A percentile compares a stretch with the other conserved stretches of the same genome.
Evolutionary conservation across 805 yeast species (phyloP).

Genomic region (Novakomyces olei): DNA sequence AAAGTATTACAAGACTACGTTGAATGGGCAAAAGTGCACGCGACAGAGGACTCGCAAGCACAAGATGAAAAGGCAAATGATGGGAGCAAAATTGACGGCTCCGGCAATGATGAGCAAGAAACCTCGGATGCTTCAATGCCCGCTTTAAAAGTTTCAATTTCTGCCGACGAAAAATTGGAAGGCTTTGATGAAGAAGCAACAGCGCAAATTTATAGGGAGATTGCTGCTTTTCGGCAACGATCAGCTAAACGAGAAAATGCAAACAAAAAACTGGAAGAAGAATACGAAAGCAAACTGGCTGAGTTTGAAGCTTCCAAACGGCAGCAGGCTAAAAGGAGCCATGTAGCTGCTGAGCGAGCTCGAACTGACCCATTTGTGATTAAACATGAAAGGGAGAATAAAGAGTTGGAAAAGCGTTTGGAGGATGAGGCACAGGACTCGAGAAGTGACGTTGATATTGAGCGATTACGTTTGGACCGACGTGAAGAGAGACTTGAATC

Average conservation of each 20-base stretch:
- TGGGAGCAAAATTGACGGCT: too few relatives aligned
- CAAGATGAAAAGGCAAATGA: too few relatives aligned
- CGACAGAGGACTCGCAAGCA: too few relatives aligned
- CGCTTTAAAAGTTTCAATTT: neutral
- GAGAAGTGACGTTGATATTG: conserved; percentile 7
- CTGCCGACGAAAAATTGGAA: conserved; percentile 4
- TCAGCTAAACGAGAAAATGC: conserved; percentile 10
- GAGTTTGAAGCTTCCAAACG: neutral
- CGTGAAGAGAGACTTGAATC: conserved; percentile 8
- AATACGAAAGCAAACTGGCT: conserved; percentile 6
- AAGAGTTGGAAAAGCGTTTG: neutral
- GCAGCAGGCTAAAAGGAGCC: neutral
- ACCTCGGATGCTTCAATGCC: too few relatives aligned
- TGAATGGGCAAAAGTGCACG: too few relatives aligned
- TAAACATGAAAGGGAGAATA: conserved; percentile 1
- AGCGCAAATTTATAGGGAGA: conserved; percentile 7
- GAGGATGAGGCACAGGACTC: conserved; percentile 6
- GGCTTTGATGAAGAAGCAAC: conserved; percentile 10
- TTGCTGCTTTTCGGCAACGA: conserved; percentile 9
- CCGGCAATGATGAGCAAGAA: too few relatives aligned
- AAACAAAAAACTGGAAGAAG: conserved; percentile 8
- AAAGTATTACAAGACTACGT: too few relatives aligned
- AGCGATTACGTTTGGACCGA: conserved; percentile 7
- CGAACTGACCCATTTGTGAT: conserved; percentile 7
- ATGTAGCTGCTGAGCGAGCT: conserved; percentile 1